Evolutionary conservation across 768 basidiomycete species (phyloP), one percentile per base, ranked within the genome.

Genomic region (Tricholoma sp.): DNA sequence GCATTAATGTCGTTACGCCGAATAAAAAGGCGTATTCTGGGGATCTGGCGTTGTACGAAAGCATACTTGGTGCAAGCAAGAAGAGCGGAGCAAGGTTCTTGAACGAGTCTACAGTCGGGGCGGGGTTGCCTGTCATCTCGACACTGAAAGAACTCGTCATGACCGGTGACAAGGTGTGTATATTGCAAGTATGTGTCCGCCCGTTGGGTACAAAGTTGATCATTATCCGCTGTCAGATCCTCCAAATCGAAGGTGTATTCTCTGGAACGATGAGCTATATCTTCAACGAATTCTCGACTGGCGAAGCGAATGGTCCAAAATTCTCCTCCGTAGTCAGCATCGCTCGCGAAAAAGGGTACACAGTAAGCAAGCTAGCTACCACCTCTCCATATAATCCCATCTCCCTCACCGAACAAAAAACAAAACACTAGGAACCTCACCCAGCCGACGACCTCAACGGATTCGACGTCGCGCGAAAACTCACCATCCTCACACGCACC

Each of bases 211-310:
- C 11, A 49, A 8, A 32, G 47, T 28, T 49, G 29, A 17, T n/a
- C 31, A 6, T 17, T 18, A 24, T 8, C 20, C 11, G 18, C 34
- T 49, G 15, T 15, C 58, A 91, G 88, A 76, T 96, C 59, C 74
- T 79, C 64, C 96, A 92, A 77, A 91, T 98, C 61, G 97, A 99
- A 71, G 97, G 97, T 37, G 97, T 98, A 18, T 92, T 99, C 71
- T 94, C 91, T 4, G 97, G 97, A 8, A 99, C 97, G 2, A 84
- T 99, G 80, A 93, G 89, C 68, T 99, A 98, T 76, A 98, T 99
- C 74, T 99, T 99, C 81, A 98, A 98, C 75, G 86, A 94, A 59
- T 92, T 94, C 75, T 87, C 91, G 2, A 86, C 84, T 4, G 85
- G 83, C 1, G 78, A 80, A 47, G 73, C 84, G 4, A 80, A 81